phyloP scores from a whole-genome alignment of 2,329 filamentous ascomycete species.

The Zymoseptoria crescenta region DNA sequence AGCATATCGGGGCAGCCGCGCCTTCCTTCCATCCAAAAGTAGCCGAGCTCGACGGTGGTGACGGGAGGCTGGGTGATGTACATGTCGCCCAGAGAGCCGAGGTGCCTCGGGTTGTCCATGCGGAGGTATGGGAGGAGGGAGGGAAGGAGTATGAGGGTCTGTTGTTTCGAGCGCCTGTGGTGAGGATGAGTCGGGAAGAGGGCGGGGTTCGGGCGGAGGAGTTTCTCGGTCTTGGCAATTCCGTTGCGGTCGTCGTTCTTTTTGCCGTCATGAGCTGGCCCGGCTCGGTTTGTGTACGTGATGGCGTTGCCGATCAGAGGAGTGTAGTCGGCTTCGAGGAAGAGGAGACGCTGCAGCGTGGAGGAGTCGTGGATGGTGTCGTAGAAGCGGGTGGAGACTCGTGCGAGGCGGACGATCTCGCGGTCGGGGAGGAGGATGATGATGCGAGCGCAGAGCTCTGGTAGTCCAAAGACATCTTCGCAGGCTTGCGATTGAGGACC shows the following conservation, averaged over 20 bases:
- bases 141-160: background rate
- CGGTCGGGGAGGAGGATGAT: background rate
- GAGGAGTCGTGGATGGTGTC: background rate
- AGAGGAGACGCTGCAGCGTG: background rate
- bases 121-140: background rate
- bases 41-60: background rate
- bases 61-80: background rate
- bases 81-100: background rate
- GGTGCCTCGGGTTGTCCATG: too few species aligned
- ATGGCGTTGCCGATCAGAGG: background rate
- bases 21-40: background rate
- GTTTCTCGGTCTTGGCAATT: background rate
- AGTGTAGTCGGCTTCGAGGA: background rate
- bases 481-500: background rate
- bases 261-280: background rate
- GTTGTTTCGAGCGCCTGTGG: background rate
- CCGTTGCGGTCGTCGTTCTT: background rate
- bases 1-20: background rate
- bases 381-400: background rate
- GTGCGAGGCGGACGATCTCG: background rate
- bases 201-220: background rate
- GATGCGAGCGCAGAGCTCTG: background rate
- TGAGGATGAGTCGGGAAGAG: background rate
- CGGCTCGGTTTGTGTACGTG: background rate
- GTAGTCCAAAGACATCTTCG: background rate